Base-by-base conservation (phyloP, 1,284 basidiomycete species). In the Cerioporus squamosus region DNA sequence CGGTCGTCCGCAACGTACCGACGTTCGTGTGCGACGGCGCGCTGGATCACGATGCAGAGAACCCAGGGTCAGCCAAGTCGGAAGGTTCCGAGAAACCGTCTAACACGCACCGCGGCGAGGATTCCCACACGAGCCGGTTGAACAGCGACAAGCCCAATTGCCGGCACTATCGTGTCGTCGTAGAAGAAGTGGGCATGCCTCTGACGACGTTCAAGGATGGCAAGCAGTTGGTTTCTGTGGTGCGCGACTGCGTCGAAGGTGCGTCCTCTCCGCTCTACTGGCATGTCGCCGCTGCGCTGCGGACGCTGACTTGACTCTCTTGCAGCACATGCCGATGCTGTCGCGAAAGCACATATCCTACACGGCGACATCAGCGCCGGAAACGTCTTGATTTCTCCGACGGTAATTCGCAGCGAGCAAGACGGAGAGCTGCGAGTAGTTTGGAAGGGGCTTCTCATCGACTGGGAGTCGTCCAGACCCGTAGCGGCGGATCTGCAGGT, bases 1-100 rank as follows among this genome's bases (percentile, higher is more conserved):
- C 56, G 0, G 26, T 51, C 1, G 64, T 70, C 8, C 50, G 45
- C 0, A 52, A 65, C 33, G 63, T 69, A 14, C 59, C 68, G 0
- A 56, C 50, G 3, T 22, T 64, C 1, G 44, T 43, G 2, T 49
- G 44, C 7, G 54, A 53, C 26, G 60, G 58, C 12, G 63, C 62
- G 26, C 26, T 26, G 8, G 26, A 26, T 26, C 26, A 26, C 26
- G 8, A 26, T 26, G 26, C 26, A 26, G 26, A 26, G 8, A 26
- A 26, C 26, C 8, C 26, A 26, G 26, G 26, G 8, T 26, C 26
- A 26, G 26, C 26, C 5, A 26, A 3, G 26, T 26, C 26, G 26
- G 26, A 26, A 26, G 42, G 2, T 26, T 3, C 26, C 26, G 26
- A 8, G 8, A 8, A n/a, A n/a, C n/a, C n/a, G n/a, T n/a, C 26